Conservation (phyloP, 2,329 filamentous ascomycete genomes). For the Tolypocladium guangdongense region DNA sequence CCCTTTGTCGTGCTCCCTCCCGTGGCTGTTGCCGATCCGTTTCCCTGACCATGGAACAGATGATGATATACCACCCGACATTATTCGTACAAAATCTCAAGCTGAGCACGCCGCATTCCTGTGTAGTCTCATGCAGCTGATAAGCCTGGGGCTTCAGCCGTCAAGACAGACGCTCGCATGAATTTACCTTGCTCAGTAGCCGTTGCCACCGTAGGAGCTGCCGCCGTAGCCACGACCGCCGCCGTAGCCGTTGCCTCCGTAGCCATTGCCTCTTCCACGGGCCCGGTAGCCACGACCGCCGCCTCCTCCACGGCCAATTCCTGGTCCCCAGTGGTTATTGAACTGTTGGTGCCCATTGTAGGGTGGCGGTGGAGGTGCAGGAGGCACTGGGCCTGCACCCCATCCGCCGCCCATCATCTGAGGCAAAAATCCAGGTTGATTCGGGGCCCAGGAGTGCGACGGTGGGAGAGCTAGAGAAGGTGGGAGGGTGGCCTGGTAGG, state of each 20-base stretch:
- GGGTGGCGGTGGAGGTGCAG: slow-evolving; percentile 9
- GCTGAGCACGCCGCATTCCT: neutral
- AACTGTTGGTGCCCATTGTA: slow-evolving; percentile 4
- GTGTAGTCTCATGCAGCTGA: neutral
- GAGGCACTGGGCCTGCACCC: slow-evolving; percentile 4
- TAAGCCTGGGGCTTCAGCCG: neutral
- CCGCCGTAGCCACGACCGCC: slow-evolving; percentile 1
- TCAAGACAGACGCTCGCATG: neutral
- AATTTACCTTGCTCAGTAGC: no score
- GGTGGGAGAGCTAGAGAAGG: slow-evolving; percentile 19
- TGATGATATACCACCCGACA: neutral
- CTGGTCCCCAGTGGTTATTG: slow-evolving; percentile 13
- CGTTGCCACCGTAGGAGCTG: no score
- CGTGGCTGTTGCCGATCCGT: neutral
- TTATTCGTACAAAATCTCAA: neutral
- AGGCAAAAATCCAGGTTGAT: slow-evolving; percentile 12
- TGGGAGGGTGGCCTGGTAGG: slow-evolving; percentile 32
- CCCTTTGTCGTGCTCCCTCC: neutral
- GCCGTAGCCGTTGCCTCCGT: slow-evolving; percentile 1
- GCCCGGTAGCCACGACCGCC: slow-evolving; percentile 21
- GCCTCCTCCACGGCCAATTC: slow-evolving; percentile 15
- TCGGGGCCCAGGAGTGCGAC: slow-evolving; percentile 16
- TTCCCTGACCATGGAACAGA: neutral
- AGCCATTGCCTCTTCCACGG: slow-evolving; percentile 11
- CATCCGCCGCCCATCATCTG: slow-evolving; percentile 16